Conservation (phyloP, 805 yeast species). For the Blastobotrys mokoenaii region DNA sequence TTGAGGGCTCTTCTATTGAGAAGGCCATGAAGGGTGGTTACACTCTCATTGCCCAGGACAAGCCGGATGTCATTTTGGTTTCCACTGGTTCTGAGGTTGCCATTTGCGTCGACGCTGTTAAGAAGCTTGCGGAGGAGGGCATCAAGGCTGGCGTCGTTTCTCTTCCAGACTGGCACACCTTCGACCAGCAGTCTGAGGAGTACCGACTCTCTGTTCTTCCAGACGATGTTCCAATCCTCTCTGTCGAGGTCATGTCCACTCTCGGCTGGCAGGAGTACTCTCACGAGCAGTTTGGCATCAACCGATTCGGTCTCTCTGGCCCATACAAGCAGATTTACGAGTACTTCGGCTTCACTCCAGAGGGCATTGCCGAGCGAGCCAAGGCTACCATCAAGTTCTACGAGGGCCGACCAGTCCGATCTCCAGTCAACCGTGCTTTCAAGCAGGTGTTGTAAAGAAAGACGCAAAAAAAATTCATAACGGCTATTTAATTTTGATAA, state of each 20-base stretch:
- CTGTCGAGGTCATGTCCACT: conserved; percentile 89
- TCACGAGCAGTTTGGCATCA: conserved; percentile 92
- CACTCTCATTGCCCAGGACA: conserved; percentile 50
- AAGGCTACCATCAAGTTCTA: conserved; percentile 70
- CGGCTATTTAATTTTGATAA: too few relatives aligned
- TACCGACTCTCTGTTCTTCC: conserved; percentile 86
- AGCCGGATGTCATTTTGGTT: conserved; percentile 66
- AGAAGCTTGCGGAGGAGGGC: conserved; percentile 56
- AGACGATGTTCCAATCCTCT: conserved; percentile 85
- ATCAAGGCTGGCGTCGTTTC: conserved; percentile 78
- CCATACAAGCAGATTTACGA: conserved; percentile 76
- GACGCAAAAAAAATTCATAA: too few relatives aligned
- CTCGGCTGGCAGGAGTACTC: conserved; percentile 92
- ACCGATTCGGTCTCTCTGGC: conserved; percentile 96
- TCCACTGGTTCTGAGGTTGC: conserved; percentile 94
- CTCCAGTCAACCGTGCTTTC: conserved; percentile 79
- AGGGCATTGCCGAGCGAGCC: conserved; percentile 85
- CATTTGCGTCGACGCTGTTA: conserved; percentile 73
- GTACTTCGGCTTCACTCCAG: conserved; percentile 83
- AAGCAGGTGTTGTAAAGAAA: conserved; percentile 15
- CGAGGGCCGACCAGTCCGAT: conserved; percentile 61
- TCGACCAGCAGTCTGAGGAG: conserved; percentile 72
- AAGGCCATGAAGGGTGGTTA: conserved; percentile 95
- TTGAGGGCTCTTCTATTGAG: conserved; percentile 86
- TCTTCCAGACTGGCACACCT: conserved; percentile 85